Conservation (phyloP, 2,329 filamentous ascomycete species). For the Nothopassalora personata region DNA sequence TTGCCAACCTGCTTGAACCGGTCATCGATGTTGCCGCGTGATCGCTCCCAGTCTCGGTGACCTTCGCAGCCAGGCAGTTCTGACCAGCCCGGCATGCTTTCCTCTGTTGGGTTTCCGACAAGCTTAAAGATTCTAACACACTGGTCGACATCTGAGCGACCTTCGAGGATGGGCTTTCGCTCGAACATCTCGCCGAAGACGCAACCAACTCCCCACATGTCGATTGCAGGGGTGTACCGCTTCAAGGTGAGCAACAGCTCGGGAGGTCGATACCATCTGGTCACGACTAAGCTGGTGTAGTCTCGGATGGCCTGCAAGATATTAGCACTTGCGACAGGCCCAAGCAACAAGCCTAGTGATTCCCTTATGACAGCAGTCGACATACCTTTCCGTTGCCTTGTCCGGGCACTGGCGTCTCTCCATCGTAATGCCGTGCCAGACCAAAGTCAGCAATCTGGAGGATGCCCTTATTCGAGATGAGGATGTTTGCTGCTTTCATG, state of each 20-base stretch:
- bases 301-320: constrained; percentile 64
- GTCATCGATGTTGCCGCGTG: constrained; percentile 61
- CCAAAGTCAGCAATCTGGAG: constrained; percentile 98
- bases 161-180: constrained; percentile 84
- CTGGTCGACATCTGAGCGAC: constrained; percentile 83
- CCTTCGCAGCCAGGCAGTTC: constrained; percentile 74
- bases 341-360: background rate
- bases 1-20: constrained; percentile 60
- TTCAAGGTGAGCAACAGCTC: constrained; percentile 84
- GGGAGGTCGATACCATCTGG: constrained; percentile 92
- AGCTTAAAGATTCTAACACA: constrained; percentile 91
- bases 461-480: constrained; percentile 90
- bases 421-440: constrained; percentile 87
- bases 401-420: constrained; percentile 68
- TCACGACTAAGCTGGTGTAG: constrained; percentile 95
- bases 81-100: constrained; percentile 89
- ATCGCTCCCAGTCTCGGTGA: constrained; percentile 57
- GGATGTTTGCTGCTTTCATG: constrained; percentile 96
- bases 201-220: constrained; percentile 98
- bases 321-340: too few relatives aligned
- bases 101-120: constrained; percentile 81
- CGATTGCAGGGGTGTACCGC: constrained; percentile 93
- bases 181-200: constrained; percentile 98
- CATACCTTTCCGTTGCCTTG: constrained; percentile 62
- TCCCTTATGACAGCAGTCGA: background rate